Base-by-base conservation (phyloP, 768 basidiomycete species). In the Tephrocybe sp. region DNA sequence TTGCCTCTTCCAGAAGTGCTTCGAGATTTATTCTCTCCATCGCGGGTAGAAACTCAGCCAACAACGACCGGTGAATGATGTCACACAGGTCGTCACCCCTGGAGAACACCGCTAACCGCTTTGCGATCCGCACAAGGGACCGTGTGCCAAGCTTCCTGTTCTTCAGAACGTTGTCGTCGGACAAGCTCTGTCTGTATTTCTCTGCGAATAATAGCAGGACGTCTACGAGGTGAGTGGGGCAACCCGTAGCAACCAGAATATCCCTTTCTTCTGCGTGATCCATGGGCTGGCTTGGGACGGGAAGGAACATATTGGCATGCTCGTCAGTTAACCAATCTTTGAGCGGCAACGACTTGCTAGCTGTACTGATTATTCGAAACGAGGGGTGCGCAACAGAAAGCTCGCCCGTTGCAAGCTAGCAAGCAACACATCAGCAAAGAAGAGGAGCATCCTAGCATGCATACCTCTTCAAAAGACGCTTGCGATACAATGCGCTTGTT, bases 241-340 rank as follows among this genome's bases (percentile, higher is more conserved):
- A 85, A 3, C 79, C 80, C 0, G 83, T 83, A 8, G 73, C 68
- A 15, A 64, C 56, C 2, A 87, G 77, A 12, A 85, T 63, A 2
- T 61, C 54, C 0, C 61, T 55, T 65, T 87, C 84, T 62, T 87
- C 84, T 0, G 62, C 56, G 12, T 51, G 56, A 24, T 73, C 70
- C 84, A 87, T 87, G 1, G 84, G 83, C 57, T 80, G 79, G 37
- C 78, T 73, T 7, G 80, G 76, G 12, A 87, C 62, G 9, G 83
- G 65, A 63, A 85, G 81, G 72, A 87, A 85, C 83, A 85, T 85
- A 58, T 85, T 86, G 21, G 81, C 78, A 60, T 85, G 80, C 59
- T 87, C 84, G 51, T 80, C 78, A 1, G 76, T 72, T 23, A 87
- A 73, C 85, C 84, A 87, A 59, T 86, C 84, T 58, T 81, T 80